Evolutionary conservation across 2,329 filamentous ascomycete genomes (phyloP), one percentile per base, ranked within the genome.

Genomic region (Aspergillus aculeatus): DNA sequence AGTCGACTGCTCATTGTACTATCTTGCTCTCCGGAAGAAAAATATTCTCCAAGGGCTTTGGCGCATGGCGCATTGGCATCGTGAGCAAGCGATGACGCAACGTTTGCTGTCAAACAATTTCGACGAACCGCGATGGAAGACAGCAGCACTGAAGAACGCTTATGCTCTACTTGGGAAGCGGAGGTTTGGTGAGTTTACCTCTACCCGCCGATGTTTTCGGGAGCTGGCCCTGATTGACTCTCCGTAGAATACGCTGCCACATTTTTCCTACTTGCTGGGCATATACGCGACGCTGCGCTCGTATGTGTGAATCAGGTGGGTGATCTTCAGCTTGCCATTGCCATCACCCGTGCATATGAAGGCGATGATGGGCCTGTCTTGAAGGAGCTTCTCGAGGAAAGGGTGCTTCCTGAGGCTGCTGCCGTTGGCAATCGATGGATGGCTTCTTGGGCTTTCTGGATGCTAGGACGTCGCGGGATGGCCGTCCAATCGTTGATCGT

Each of bases 381-480:
- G 2, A 83, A 83, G 26, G 86, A 85, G 58, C 82, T 99, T 9
- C 80, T 99, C 1, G 86, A 91, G 68, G 90, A 96, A 11, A 90
- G 89, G 62, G 85, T 98, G 1, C 81, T 98, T 0, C 85, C 87
- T 0, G 78, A 90, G 62, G 95, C 95, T 19, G 87, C 90, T 0
- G 83, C 87, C 47, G 88, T 94, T 64, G 92, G 92, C 2, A 94
- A 99, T 71, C 84, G 94, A 59, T 99, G 95, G 94, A 85, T 96
- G 60, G 91, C 93, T 11, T 95, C 90, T 0, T 99, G 95, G 95
- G 91, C 91, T 2, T 96, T 96, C 72, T 96, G 92, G 89, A 91
- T 96, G 83, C 82, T 98, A 5, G 87, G 87, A 41, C 85, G 90
- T 63, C 86, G 88, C 61, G 90, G 96, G 66, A 90, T 92, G 81